These are phyloP conservation scores for Aristolochia fimbriata DNA, from an alignment of 164 flowering plant species.

Conservation along the genomic window DNA sequence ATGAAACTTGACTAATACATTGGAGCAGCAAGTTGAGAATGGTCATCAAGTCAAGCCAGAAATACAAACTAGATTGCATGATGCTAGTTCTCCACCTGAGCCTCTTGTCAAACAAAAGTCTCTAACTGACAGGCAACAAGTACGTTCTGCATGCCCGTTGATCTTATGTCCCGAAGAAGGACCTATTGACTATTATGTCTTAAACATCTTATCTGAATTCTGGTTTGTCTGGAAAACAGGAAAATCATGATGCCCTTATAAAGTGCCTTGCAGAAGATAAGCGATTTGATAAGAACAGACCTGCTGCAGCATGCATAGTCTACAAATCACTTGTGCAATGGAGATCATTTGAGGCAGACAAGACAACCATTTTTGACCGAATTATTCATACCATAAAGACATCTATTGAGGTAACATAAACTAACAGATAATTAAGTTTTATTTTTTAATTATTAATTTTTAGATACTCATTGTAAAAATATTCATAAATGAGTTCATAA, in stretches of 20 bases:
- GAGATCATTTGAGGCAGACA: constrained; percentile 84
- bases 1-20: neutral
- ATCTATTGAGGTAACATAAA: constrained; percentile 43
- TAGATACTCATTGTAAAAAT: too few relatives aligned
- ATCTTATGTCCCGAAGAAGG: neutral
- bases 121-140: constrained; percentile 69
- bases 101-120: constrained; percentile 56
- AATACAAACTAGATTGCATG: constrained; percentile 27
- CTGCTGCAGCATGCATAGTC: constrained; percentile 55
- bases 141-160: constrained; percentile 13
- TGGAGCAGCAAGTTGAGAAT: constrained; percentile 36
- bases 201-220: too few relatives aligned
- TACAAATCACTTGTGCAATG: constrained; percentile 71
- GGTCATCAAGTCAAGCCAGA: constrained; percentile 34
- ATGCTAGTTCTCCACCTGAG: constrained; percentile 15
- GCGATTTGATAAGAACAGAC: constrained; percentile 45
- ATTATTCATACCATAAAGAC: constrained; percentile 54
- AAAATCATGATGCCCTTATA: constrained; percentile 58
- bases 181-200: too few relatives aligned
- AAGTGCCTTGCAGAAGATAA: constrained; percentile 64
- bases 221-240: constrained; percentile 25
- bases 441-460: too few relatives aligned
- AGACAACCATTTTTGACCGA: constrained; percentile 62
- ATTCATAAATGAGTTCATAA: too few relatives aligned
- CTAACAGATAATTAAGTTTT: too few relatives aligned